Conservation (phyloP, 2,329 filamentous ascomycete genomes). For the Penicillium aurantiogriseum region DNA sequence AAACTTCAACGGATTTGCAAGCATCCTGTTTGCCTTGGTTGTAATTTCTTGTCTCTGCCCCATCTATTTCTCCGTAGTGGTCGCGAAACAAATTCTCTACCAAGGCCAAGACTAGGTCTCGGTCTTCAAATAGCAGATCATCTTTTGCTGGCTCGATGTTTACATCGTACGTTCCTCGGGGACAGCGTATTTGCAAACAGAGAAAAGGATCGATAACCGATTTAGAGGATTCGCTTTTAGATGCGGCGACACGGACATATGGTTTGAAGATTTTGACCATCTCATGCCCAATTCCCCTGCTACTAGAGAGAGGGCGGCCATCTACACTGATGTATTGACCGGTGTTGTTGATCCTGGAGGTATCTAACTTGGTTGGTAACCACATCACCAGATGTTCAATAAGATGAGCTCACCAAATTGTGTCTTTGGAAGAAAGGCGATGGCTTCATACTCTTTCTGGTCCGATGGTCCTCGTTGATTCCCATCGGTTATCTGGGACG, state of each 20-base stretch:
- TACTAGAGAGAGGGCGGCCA: slow-evolving; percentile 53
- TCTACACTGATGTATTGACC: slow-evolving; percentile 58
- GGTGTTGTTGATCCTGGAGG: slow-evolving; percentile 33
- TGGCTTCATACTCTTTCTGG: slow-evolving; percentile 41
- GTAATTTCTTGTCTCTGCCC: not conserved
- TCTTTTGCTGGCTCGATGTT: slow-evolving; percentile 65
- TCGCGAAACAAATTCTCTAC: slow-evolving; percentile 47
- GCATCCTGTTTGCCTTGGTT: not conserved
- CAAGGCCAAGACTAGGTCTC: slow-evolving; percentile 42
- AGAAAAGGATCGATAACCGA: slow-evolving; percentile 55
- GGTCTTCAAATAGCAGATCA: slow-evolving; percentile 58
- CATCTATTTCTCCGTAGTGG: slow-evolving; percentile 34
- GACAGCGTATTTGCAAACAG: slow-evolving; percentile 55
- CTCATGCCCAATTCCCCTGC: slow-evolving; percentile 53
- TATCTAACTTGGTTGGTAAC: slow-evolving; percentile 35
- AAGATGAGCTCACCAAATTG: slow-evolving; percentile 34
- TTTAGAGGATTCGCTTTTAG: slow-evolving; percentile 18
- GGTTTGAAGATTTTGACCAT: slow-evolving; percentile 53
- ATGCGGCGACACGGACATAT: slow-evolving; percentile 43
- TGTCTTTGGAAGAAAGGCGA: slow-evolving; percentile 51
- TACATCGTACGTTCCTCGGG: slow-evolving; percentile 56
- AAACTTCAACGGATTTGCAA: not conserved
- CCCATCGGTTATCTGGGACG: slow-evolving; percentile 22
- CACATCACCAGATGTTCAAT: not conserved
- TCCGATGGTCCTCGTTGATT: not conserved